phyloP scores from a whole-genome alignment of 2,329 filamentous ascomycete genomes.

The Byssoonygena ceratinophila region DNA sequence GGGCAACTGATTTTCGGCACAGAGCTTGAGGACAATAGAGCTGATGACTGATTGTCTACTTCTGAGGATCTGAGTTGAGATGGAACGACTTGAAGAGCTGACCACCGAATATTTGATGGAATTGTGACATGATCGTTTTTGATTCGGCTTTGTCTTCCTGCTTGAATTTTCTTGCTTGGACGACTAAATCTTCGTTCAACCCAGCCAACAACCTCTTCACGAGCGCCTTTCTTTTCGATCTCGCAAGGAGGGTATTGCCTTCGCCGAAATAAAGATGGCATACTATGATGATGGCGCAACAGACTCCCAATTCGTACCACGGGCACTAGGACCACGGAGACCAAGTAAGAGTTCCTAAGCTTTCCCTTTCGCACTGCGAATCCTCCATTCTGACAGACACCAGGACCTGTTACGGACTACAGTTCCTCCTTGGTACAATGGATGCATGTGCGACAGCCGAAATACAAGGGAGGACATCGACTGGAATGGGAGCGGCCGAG shows the following conservation, averaged over 20 bases:
- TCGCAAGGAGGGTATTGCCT: background rate
- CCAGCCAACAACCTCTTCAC: background rate
- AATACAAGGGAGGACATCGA: slow-evolving; percentile 59
- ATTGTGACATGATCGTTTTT: background rate
- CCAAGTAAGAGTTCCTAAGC: slow-evolving; percentile 24
- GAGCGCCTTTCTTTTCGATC: background rate
- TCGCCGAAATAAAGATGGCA: slow-evolving; percentile 23
- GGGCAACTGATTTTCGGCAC: background rate
- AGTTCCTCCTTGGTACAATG: slow-evolving; percentile 81
- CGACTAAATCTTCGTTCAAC: background rate
- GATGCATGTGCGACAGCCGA: slow-evolving; percentile 71
- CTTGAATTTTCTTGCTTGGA: background rate
- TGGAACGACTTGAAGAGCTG: no score
- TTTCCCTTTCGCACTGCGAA: background rate
- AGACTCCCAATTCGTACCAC: slow-evolving; percentile 24
- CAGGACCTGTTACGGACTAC: slow-evolving; percentile 88
- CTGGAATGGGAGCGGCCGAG: slow-evolving; percentile 77
- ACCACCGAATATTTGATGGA: background rate
- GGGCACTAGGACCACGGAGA: slow-evolving; percentile 29
- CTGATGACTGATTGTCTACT: background rate
- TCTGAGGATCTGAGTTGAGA: background rate
- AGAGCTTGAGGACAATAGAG: background rate
- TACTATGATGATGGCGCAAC: slow-evolving; percentile 30
- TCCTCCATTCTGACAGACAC: background rate
- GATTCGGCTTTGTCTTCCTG: background rate